Evolutionary conservation across 2,329 filamentous ascomycete genomes (phyloP).

Genomic region (Aspergillus costaricaensis): DNA sequence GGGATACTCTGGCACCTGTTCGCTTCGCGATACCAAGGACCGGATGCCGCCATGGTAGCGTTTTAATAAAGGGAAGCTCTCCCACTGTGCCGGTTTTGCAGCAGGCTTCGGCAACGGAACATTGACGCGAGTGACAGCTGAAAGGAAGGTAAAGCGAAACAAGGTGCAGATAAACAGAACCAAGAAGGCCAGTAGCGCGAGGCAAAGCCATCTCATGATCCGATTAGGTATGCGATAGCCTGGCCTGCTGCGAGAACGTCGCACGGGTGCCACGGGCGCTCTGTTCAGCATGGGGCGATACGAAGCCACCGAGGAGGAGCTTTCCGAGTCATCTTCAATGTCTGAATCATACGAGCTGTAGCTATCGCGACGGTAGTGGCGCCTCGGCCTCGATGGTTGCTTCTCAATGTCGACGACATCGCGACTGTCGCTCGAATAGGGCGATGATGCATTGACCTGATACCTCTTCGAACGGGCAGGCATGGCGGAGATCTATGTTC

Average conservation of each 20-base stretch:
- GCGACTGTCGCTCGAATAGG: slow-evolving; percentile 19
- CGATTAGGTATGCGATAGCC: slow-evolving; percentile 68
- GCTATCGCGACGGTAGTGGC: slow-evolving; percentile 25
- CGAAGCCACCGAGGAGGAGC: slow-evolving; percentile 56
- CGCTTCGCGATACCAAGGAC: slow-evolving; percentile 63
- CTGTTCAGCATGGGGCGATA: slow-evolving; percentile 46
- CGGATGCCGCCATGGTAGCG: slow-evolving; percentile 88
- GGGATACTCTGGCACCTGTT: slow-evolving; percentile 82
- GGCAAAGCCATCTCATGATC: slow-evolving; percentile 75
- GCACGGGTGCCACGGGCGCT: slow-evolving; percentile 24
- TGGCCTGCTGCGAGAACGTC: slow-evolving; percentile 31
- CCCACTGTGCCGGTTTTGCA: slow-evolving; percentile 71
- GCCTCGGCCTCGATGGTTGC: slow-evolving; percentile 27
- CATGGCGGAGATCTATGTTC: slow-evolving; percentile 28
- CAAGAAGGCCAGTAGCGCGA: slow-evolving; percentile 68
- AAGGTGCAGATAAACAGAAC: slow-evolving; percentile 76
- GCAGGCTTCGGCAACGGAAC: slow-evolving; percentile 58
- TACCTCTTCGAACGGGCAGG: slow-evolving; percentile 34
- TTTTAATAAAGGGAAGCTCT: slow-evolving; percentile 79
- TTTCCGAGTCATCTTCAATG: slow-evolving; percentile 33
- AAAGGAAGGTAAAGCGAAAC: slow-evolving; percentile 67
- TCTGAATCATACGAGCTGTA: slow-evolving; percentile 31
- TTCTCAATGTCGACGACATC: slow-evolving; percentile 38
- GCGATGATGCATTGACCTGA: slow-evolving; percentile 29
- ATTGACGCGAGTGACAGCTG: slow-evolving; percentile 30